A percentile compares a stretch with the other conserved stretches of the same genome.
These are phyloP conservation scores for Vachellia pachyceras DNA, from an alignment of 306 rosid genomes.

Conservation along the genomic window DNA sequence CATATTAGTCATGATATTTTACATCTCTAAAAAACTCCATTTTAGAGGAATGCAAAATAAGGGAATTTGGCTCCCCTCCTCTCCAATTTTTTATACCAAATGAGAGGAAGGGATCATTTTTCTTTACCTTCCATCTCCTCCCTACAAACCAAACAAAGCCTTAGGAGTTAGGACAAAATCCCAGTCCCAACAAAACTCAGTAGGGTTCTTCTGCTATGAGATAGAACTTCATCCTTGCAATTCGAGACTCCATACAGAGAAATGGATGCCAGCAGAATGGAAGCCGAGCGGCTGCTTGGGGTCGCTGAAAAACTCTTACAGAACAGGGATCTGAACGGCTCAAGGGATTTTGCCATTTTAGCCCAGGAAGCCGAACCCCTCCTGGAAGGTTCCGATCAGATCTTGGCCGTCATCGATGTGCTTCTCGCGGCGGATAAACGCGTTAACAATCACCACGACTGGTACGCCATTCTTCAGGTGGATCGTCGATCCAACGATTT, in stretches of 20 bases:
- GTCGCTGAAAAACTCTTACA: slow-evolving; percentile 80
- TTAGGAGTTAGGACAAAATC: neutral
- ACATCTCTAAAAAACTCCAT: too few species aligned
- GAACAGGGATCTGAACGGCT: slow-evolving; percentile 75
- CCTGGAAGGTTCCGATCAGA: slow-evolving; percentile 92
- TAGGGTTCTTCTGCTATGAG: neutral
- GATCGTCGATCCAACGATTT: slow-evolving; percentile 69
- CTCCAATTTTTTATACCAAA: too few species aligned
- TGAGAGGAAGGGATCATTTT: too few species aligned
- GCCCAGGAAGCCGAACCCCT: slow-evolving; percentile 95
- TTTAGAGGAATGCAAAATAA: too few species aligned
- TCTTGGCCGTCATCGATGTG: slow-evolving; percentile 84
- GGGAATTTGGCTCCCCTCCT: too few species aligned
- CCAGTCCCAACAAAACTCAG: neutral
- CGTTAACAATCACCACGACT: slow-evolving; percentile 76
- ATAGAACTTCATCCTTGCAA: neutral
- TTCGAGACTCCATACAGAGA: neutral
- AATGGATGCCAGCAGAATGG: slow-evolving; percentile 52
- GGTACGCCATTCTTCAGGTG: slow-evolving; percentile 82
- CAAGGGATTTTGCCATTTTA: slow-evolving; percentile 75
- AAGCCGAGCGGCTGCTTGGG: slow-evolving; percentile 85
- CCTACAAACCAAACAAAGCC: too few species aligned
- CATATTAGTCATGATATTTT: too few species aligned
- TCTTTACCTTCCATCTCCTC: too few species aligned
- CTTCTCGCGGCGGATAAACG: slow-evolving; percentile 78